Base-by-base conservation (phyloP, 441 rosid genomes). In the Erodium chrysanthum region DNA sequence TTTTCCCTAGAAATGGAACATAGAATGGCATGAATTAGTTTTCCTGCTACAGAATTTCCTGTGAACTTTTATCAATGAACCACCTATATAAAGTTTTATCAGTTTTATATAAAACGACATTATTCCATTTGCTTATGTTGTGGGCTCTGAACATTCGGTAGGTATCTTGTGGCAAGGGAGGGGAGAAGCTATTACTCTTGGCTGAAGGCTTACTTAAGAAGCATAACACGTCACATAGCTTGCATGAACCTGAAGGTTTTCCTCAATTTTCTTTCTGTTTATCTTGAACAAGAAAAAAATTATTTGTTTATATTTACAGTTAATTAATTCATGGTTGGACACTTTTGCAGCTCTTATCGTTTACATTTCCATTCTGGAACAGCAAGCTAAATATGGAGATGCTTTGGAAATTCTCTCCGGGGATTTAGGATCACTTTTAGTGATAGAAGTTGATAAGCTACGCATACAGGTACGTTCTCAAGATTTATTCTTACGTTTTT, bases 161-260 rank as follows among this genome's bases (percentile, higher is more conserved):
- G 99, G 99, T 95, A 46, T 74, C 86, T 68, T 92, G 98, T 70
- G 93, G 88, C 72, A 85, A 84, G 76, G 95, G 95, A 20, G 95
- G 88, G 61, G 95, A 88, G 79, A 95, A 92, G 80, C 82, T 95
- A 42, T 76, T 89, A 63, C 84, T 85, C 68, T 83, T 92, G 71
- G 98, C 97, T 66, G 99, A 90, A 80, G 96, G 95, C 79, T 86
- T 95, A 71, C 87, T 90, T 64, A 90, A 87, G 86, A 95, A 90
- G 87, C 99, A 95, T 75, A 81, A 86, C 77, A 83, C 84, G 54
- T 78, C 97, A 66, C 98, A 92, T 76, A 85, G 96, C 80, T 84
- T 95, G 88, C 98, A 92, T 75, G 98, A 92, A 80, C 98, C 97
- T 15, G 99, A 95, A 86, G 99, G 99, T 90, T 66, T 17, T 56